Base-by-base conservation (phyloP, 148 eudicot species). In the Fagopyrum tataricum region DNA sequence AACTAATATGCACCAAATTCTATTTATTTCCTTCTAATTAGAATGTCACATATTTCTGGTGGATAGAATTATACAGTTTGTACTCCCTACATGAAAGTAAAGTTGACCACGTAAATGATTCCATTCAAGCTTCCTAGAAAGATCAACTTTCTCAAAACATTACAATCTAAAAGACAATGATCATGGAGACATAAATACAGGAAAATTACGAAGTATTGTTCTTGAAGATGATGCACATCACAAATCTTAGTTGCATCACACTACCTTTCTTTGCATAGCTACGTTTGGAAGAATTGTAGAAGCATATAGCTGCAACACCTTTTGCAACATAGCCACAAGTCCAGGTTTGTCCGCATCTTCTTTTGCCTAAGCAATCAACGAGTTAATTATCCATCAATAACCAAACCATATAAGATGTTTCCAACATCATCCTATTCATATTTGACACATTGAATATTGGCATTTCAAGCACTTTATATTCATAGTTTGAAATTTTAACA, bases 291-390 rank as follows among this genome's bases (percentile, higher is more conserved):
- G 97, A 71, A 86, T 76, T 74, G 81, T 86, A 48, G 96, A 83
- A 72, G 99, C 96, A 84, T 95, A 95, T 31, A 95, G 83, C 82
- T 95, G 98, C 81, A 95, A 78, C 18, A 95, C 97, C 67, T 90
- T 95, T 84, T 95, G 99, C 79, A 95, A 73, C 99, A 95, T 95
- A 69, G 97, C 97, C 82, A 87, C 89, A 67, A 95, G 96, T 71
- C 99, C 99, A 46, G 99, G 99, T 76, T 95, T 95, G 81, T 95
- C 99, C 61, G 73, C 92, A 67, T 91, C 99, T 84, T 85, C 88
- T 81, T 82, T 90, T 51, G 97, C 96, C 99, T 95, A 31, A 15
- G 4, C 44, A 55, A 20, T 23, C 24, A 39, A 46, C 37, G 43
- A 64, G 21, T 4, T 46, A 8, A 46, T 1, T 64, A 64, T 37